These are phyloP conservation scores for Cornus suecica DNA, from an alignment of 148 eudicot genomes.

Conservation along the genomic window DNA sequence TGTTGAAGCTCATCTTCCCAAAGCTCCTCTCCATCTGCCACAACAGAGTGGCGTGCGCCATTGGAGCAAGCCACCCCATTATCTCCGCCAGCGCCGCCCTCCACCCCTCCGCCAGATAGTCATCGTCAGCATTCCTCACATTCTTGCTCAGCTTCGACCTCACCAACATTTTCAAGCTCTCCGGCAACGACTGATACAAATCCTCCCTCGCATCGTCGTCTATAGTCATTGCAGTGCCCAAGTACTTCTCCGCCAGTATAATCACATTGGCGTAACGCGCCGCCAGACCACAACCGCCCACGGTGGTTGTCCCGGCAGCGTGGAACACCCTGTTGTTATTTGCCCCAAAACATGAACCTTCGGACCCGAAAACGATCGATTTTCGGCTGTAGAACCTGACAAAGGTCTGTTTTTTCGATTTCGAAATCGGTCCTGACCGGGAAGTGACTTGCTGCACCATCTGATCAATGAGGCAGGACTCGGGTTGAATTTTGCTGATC, in stretches of 20 bases:
- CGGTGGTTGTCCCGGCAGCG: conserved; percentile 56
- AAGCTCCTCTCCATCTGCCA: conserved; percentile 74
- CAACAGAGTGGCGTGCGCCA: conserved; percentile 57
- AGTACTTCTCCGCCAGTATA: conserved; percentile 46
- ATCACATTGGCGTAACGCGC: conserved; percentile 65
- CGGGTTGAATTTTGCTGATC: not conserved
- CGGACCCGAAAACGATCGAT: conserved; percentile 18
- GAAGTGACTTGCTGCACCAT: conserved; percentile 4
- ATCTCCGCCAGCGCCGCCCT: conserved; percentile 59
- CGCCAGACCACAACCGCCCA: conserved; percentile 77
- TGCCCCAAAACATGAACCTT: not conserved
- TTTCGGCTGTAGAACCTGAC: conserved; percentile 59
- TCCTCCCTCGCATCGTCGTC: conserved; percentile 38
- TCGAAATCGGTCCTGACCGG: conserved; percentile 26
- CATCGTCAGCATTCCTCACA: conserved; percentile 27
- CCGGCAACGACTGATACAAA: conserved; percentile 65
- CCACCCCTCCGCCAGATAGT: conserved; percentile 67
- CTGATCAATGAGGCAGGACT: conserved; percentile 12
- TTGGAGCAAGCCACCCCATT: conserved; percentile 65
- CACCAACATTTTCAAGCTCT: conserved; percentile 42
- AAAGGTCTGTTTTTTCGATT: conserved; percentile 20
- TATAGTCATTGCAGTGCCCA: conserved; percentile 25
- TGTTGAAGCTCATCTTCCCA: conserved; percentile 55
- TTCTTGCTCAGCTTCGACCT: conserved; percentile 49
- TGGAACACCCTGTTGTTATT: conserved; percentile 45